Evolutionary conservation across 108 stramenopile genomes (phyloP), one percentile per base, ranked within the genome.

Genomic region (Aurantiochytrium sp.): DNA sequence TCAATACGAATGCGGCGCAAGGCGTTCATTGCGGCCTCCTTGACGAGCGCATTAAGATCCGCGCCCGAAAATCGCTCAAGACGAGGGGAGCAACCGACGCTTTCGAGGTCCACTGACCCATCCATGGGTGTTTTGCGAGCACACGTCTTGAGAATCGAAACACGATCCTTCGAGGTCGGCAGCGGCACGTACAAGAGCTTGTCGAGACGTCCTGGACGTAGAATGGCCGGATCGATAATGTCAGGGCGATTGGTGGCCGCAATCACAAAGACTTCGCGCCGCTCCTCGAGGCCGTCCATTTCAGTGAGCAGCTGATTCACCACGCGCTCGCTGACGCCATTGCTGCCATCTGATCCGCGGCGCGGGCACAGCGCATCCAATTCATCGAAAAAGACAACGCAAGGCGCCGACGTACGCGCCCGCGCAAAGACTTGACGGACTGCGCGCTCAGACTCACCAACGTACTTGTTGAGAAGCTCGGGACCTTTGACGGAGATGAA

Each of bases 381-480:
- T 93, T 99, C 98, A 90, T 99, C 99, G 90, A 99, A 99, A 94
- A 99, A 98, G 35, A 99, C 94, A 89, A 99, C 99, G 93, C 99
- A 99, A 5, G 99, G 98, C 83, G 97, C 97, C 6, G 99, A 98
- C 42, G 98, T 96, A 71, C 98, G 97, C 0, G 99, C 99, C 93
- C 99, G 98, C 91, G 98, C 97, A 90, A 99, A 99, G 12, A 99
- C 93, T 58, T 98, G 96, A 87, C 98, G 96, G 25, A 99, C 98
- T 88, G 99, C 99, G 14, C 98, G 98, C 94, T 99, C 99, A 23
- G 96, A 96, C 88, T 98, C 99, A 88, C 99, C 99, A 90, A 99
- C 99, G 97, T 97, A 99, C 92, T 96, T 96, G 72, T 97, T 99
- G 87, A 99, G 91, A 28, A 99, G 94, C 94, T 99, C 99, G 5